Evolutionary conservation across 2,329 filamentous ascomycete species (phyloP).

Genomic region (Arthrobotrys sphaeroides): DNA sequence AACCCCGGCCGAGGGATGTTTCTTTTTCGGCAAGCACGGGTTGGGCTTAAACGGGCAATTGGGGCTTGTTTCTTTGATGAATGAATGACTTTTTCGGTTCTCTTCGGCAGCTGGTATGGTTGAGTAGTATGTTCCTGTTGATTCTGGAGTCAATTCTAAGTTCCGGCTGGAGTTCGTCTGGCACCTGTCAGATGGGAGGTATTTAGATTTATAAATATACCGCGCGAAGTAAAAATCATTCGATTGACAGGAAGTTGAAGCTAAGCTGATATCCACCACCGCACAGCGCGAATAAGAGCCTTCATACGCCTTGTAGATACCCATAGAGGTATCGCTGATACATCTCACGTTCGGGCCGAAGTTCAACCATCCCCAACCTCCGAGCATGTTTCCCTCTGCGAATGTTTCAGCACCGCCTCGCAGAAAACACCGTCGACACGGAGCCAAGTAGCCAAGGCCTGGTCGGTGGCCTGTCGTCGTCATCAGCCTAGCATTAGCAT

Average conservation of each 20-base stretch:
- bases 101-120: too few species aligned
- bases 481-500: neutral
- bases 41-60: slow-evolving; percentile 7
- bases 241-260: too few species aligned
- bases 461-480: neutral
- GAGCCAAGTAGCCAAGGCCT: slow-evolving; percentile 8
- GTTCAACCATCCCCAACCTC: too few species aligned
- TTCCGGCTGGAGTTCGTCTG: too few species aligned
- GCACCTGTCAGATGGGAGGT: too few species aligned
- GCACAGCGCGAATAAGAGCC: neutral
- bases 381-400: neutral
- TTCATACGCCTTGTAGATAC: too few species aligned
- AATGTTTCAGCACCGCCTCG: slow-evolving; percentile 4
- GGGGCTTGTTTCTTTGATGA: neutral
- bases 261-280: slow-evolving; percentile 8
- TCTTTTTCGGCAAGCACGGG: neutral
- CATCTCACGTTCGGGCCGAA: neutral
- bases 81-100: too few species aligned
- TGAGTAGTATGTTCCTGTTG: too few species aligned
- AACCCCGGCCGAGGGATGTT: neutral
- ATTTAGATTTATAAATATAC: neutral
- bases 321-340: neutral
- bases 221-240: too few species aligned
- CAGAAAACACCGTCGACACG: neutral
- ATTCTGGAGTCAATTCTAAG: too few species aligned